These are phyloP conservation scores for Dactylonectria macrodidyma DNA, from an alignment of 2,329 filamentous ascomycete genomes.

Conservation along the genomic window DNA sequence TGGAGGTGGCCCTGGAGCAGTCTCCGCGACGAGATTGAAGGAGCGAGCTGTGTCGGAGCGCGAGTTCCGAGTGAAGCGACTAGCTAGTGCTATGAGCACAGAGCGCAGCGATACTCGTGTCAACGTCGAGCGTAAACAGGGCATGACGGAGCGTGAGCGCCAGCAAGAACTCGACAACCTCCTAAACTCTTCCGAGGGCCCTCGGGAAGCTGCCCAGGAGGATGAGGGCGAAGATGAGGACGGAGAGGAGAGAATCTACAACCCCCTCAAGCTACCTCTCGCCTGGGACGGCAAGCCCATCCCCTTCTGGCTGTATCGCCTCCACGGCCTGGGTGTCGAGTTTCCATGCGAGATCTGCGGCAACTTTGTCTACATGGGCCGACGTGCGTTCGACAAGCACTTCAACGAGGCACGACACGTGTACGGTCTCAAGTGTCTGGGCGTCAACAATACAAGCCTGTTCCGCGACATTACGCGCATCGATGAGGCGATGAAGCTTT, in stretches of 20 bases:
- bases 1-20: conserved; percentile 43
- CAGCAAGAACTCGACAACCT: conserved; percentile 94
- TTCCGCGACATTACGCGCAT: conserved; percentile 97
- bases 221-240: conserved; percentile 81
- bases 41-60: conserved; percentile 92
- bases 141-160: conserved; percentile 97
- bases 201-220: conserved; percentile 60
- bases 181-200: conserved; percentile 64
- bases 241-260: conserved; percentile 92
- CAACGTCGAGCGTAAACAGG: conserved; percentile 96
- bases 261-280: conserved; percentile 93
- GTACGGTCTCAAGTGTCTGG: conserved; percentile 93
- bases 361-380: conserved; percentile 99
- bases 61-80: conserved; percentile 85
- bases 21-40: conserved; percentile 75
- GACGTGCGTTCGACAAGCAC: conserved; percentile 97
- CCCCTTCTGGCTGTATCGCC: conserved; percentile 98
- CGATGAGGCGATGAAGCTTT: conserved; percentile 87
- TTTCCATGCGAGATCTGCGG: conserved; percentile 97
- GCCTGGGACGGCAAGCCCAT: conserved; percentile 99
- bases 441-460: conserved; percentile 90
- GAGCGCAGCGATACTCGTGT: conserved; percentile 91
- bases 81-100: conserved; percentile 86
- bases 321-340: conserved; percentile 95
- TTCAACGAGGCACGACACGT: conserved; percentile 96